Conservation (phyloP, 1,284 basidiomycete species). For the Ceratobasidium sp. region DNA sequence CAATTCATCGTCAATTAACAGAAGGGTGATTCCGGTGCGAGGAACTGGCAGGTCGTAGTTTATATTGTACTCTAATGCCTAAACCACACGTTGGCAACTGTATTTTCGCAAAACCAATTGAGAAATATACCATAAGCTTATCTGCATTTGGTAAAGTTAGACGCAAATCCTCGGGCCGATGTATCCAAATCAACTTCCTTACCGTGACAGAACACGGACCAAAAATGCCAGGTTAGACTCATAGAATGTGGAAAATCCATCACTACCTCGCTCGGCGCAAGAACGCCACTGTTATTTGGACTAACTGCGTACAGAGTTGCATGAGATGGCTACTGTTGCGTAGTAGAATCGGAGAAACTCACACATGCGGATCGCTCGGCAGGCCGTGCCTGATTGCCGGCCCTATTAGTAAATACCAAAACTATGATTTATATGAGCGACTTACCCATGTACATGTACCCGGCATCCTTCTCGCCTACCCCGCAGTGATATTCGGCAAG, state of each 20-base stretch:
- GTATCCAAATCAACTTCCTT: neutral
- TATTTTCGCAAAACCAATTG: conserved; percentile 51
- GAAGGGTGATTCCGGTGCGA: conserved; percentile 15
- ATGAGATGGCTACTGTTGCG: neutral
- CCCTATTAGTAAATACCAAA: too few relatives aligned
- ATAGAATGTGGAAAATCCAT: conserved; percentile 66
- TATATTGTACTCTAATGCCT: conserved; percentile 57
- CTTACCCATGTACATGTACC: conserved; percentile 42
- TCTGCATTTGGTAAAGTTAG: neutral
- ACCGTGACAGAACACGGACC: conserved; percentile 68
- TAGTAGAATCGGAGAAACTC: conserved; percentile 48
- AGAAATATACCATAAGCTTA: conserved; percentile 27
- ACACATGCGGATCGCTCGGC: conserved; percentile 48
- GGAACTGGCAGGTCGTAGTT: conserved; percentile 66
- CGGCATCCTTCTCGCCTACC: conserved; percentile 17
- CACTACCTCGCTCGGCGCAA: conserved; percentile 66
- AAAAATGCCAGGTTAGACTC: conserved; percentile 70
- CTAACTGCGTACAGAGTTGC: conserved; percentile 62
- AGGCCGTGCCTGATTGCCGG: conserved; percentile 9
- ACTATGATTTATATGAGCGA: neutral
- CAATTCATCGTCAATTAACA: neutral
- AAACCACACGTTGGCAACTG: neutral
- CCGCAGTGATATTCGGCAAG: conserved; percentile 41
- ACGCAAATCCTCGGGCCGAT: too few relatives aligned
- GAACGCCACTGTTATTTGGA: conserved; percentile 68